Evolutionary conservation across 192 early-diverging fungal species (phyloP).

Genomic region (Backusella luteola): DNA sequence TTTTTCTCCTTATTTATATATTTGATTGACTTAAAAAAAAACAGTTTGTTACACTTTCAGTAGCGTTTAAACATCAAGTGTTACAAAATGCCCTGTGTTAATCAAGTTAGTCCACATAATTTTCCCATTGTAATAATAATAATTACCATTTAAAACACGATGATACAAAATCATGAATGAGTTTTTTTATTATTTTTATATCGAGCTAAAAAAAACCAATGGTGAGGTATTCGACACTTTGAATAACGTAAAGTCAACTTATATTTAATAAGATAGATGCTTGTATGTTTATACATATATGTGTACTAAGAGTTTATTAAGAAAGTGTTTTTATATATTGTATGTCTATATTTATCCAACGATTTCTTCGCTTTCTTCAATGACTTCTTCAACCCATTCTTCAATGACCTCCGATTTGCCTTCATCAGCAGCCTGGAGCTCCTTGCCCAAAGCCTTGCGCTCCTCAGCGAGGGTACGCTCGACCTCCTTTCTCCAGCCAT

Average conservation of each 20-base stretch:
- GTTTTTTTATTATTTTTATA: neutral
- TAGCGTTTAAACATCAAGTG: neutral
- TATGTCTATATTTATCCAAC: constrained; percentile 58
- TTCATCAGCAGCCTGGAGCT: constrained; percentile 46
- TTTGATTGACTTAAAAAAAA: no score
- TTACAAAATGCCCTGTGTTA: neutral
- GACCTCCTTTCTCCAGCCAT: constrained; percentile 70
- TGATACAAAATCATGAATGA: neutral
- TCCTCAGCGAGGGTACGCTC: constrained; percentile 60
- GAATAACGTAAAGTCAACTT: neutral
- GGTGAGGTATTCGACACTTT: neutral
- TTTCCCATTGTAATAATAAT: neutral
- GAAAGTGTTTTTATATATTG: neutral
- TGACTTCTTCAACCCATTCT: constrained; percentile 85
- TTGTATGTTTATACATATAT: neutral
- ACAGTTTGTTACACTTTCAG: neutral
- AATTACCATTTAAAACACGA: neutral
- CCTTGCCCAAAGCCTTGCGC: constrained; percentile 52
- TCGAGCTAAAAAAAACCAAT: neutral
- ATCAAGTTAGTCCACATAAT: neutral
- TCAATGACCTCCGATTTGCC: constrained; percentile 73
- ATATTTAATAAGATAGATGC: neutral
- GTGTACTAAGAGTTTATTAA: constrained; percentile 2
- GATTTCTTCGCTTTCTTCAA: constrained; percentile 76
- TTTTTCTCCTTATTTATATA: neutral